phyloP scores from a whole-genome alignment of 148 eudicot species.

The Dysphania ambrosioides region DNA sequence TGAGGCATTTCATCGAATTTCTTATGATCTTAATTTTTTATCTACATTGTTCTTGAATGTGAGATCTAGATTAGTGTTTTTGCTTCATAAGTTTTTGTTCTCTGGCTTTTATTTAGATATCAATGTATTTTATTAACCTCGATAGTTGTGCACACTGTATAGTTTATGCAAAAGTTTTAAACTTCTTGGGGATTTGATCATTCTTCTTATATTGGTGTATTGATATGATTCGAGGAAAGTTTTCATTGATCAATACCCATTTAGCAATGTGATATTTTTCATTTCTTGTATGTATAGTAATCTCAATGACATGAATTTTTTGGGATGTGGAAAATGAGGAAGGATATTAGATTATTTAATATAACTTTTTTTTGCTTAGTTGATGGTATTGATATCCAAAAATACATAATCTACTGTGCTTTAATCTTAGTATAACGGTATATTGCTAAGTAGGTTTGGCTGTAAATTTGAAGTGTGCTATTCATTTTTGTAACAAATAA shows the following conservation, averaged over 20 bases:
- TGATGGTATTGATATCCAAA: no score
- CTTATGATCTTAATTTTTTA: constrained; percentile 3
- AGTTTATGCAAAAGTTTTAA: neutral
- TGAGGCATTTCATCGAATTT: constrained; percentile 28
- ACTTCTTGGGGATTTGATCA: neutral
- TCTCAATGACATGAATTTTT: neutral
- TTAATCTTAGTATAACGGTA: neutral
- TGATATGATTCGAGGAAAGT: neutral
- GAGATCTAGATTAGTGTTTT: constrained; percentile 18
- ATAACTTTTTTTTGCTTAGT: neutral
- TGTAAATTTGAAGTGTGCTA: neutral
- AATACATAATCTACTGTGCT: neutral
- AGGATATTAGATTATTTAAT: neutral
- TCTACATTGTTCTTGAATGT: neutral
- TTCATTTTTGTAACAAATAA: neutral
- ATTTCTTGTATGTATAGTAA: neutral
- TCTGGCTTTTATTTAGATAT: neutral
- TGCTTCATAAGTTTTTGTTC: neutral
- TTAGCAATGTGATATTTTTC: constrained; percentile 16
- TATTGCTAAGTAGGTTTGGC: neutral
- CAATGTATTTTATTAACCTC: neutral
- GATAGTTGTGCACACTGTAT: no score
- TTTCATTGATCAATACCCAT: neutral
- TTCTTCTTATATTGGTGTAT: neutral
- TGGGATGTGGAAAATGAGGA: neutral